phyloP scores from a whole-genome alignment of 1,139 yeast genomes.

The Kodamaea suecica region DNA sequence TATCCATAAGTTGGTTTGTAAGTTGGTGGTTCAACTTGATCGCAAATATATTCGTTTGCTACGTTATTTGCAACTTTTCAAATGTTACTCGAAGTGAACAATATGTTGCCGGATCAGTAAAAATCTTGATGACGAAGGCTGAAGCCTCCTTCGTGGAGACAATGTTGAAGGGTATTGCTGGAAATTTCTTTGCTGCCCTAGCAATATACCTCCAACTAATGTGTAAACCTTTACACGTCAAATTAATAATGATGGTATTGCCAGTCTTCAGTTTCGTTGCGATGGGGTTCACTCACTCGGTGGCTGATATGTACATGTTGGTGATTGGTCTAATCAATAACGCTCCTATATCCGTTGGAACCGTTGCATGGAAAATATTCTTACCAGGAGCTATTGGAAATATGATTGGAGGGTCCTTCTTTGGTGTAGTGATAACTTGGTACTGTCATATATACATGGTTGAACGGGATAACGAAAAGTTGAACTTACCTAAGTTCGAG shows the following conservation, averaged over 20 bases:
- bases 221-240: conserved; percentile 80
- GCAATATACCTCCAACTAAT: conserved; percentile 74
- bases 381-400: conserved; percentile 70
- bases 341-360: conserved; percentile 58
- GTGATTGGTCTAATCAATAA: conserved; percentile 66
- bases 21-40: conserved; percentile 66
- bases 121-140: conserved; percentile 47
- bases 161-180: conserved; percentile 63
- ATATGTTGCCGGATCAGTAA: conserved; percentile 46
- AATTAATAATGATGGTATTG: conserved; percentile 56
- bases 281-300: conserved; percentile 73
- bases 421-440: conserved; percentile 62
- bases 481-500: conserved; percentile 64
- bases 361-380: conserved; percentile 67
- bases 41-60: conserved; percentile 62
- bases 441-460: conserved; percentile 68
- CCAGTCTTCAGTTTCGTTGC: conserved; percentile 74
- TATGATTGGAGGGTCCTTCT: conserved; percentile 64
- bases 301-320: conserved; percentile 73
- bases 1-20: conserved; percentile 63
- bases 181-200: conserved; percentile 70
- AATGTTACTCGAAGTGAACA: conserved; percentile 38
- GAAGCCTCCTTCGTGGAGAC: conserved; percentile 53
- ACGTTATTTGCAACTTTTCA: conserved; percentile 56
- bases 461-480: conserved; percentile 58